Conservation (phyloP, 2,329 filamentous ascomycete genomes). For the Apiospora sp. region DNA sequence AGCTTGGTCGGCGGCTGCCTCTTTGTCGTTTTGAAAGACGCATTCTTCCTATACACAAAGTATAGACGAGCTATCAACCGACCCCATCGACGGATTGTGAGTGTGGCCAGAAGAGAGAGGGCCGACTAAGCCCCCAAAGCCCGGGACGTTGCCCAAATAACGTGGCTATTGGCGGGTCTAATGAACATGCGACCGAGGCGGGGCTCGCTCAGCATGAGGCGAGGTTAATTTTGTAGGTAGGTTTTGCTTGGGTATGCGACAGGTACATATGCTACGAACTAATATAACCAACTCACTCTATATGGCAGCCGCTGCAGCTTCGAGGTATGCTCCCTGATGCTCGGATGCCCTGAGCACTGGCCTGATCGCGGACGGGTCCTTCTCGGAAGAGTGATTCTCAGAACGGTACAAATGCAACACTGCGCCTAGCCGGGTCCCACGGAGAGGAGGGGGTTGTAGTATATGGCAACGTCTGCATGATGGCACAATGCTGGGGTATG, state of each 20-base stretch:
- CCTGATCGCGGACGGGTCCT: not conserved
- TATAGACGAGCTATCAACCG: slow-evolving; percentile 66
- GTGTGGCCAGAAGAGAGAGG: slow-evolving; percentile 48
- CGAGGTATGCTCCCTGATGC: not conserved
- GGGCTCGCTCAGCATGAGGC: not conserved
- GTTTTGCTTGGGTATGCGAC: not conserved
- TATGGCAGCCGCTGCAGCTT: not conserved
- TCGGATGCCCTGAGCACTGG: not conserved
- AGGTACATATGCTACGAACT: not conserved
- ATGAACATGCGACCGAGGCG: not conserved
- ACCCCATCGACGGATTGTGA: slow-evolving; percentile 61
- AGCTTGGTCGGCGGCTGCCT: slow-evolving; percentile 88
- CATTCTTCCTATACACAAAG: slow-evolving; percentile 68
- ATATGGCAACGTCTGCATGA: slow-evolving; percentile 14
- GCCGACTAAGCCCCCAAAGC: not conserved
- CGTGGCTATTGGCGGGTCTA: not conserved
- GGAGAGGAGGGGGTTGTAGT: not conserved
- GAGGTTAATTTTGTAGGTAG: not conserved
- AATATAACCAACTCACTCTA: not conserved
- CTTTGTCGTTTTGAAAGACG: slow-evolving; percentile 84
- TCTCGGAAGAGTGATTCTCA: not conserved
- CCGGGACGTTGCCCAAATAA: not conserved
- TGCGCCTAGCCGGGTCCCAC: not conserved
- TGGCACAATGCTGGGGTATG: slow-evolving; percentile 4
- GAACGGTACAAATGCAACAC: not conserved